These are phyloP conservation scores for Fusarium denticulatum DNA, from an alignment of 2,329 filamentous ascomycete genomes.

Conservation along the genomic window DNA sequence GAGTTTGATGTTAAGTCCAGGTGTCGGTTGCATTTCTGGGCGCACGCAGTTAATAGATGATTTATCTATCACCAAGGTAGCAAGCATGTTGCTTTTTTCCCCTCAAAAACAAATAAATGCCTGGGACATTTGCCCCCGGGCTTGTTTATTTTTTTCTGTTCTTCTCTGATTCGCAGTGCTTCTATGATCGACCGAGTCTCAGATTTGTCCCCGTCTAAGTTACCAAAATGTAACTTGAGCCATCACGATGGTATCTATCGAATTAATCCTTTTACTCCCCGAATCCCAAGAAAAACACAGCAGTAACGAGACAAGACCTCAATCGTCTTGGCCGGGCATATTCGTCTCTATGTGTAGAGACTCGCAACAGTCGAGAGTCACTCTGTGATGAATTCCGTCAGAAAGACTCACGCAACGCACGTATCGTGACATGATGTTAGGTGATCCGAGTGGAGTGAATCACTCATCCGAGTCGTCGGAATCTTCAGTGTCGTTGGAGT, in stretches of 20 bases:
- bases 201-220: slow-evolving; percentile 1
- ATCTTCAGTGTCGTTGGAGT: background rate
- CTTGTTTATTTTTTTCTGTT: slow-evolving; percentile 9
- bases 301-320: background rate
- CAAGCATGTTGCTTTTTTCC: slow-evolving; percentile 6
- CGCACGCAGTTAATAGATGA: slow-evolving; percentile 17
- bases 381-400: background rate
- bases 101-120: slow-evolving; percentile 10
- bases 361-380: background rate
- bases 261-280: background rate
- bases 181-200: slow-evolving; percentile 2
- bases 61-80: slow-evolving; percentile 21
- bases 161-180: background rate
- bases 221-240: slow-evolving; percentile 18
- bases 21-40: slow-evolving; percentile 18
- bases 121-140: slow-evolving; percentile 6
- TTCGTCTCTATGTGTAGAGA: slow-evolving; percentile 1
- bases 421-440: background rate
- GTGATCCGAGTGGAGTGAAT: background rate
- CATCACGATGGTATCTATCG: background rate
- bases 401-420: background rate
- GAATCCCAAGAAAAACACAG: background rate
- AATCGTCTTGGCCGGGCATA: background rate
- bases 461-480: background rate
- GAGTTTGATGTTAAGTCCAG: background rate